These are phyloP conservation scores for Stenocarpella maydis DNA, from an alignment of 2,329 filamentous ascomycete species.

Conservation along the genomic window DNA sequence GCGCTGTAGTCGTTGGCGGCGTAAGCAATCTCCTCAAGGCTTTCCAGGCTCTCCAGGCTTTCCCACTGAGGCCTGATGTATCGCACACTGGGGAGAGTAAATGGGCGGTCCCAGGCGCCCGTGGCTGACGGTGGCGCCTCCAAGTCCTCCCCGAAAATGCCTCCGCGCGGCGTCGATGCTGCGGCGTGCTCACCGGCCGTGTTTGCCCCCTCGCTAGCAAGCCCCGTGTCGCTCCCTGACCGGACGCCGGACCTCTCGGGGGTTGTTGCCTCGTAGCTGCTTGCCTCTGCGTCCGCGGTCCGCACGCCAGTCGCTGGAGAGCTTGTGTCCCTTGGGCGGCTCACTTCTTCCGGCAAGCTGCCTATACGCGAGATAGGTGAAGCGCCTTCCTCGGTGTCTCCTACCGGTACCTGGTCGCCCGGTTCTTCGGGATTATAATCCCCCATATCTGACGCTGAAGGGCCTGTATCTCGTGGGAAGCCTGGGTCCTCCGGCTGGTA, in stretches of 20 bases:
- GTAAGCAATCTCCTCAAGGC: neutral
- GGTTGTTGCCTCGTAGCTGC: neutral
- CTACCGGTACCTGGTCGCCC: too few relatives aligned
- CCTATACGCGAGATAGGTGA: neutral
- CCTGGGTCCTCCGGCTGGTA: neutral
- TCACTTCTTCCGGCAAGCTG: neutral
- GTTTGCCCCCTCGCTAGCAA: neutral
- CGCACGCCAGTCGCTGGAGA: neutral
- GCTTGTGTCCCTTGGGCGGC: neutral
- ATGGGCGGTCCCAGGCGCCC: neutral
- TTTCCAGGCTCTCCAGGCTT: neutral
- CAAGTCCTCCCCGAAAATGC: neutral
- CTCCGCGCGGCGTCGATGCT: neutral
- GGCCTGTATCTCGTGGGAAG: neutral
- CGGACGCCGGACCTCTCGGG: neutral
- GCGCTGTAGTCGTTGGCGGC: neutral
- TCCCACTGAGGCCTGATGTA: constrained; percentile 14
- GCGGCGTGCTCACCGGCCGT: neutral
- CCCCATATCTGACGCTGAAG: neutral
- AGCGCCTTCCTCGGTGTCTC: neutral
- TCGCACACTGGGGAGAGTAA: neutral
- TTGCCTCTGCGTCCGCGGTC: neutral
- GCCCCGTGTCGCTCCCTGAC: neutral
- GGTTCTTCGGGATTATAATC: neutral
- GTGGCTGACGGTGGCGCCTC: neutral